Base-by-base conservation (phyloP, 208 protist species). In the Crithidia sp. region DNA sequence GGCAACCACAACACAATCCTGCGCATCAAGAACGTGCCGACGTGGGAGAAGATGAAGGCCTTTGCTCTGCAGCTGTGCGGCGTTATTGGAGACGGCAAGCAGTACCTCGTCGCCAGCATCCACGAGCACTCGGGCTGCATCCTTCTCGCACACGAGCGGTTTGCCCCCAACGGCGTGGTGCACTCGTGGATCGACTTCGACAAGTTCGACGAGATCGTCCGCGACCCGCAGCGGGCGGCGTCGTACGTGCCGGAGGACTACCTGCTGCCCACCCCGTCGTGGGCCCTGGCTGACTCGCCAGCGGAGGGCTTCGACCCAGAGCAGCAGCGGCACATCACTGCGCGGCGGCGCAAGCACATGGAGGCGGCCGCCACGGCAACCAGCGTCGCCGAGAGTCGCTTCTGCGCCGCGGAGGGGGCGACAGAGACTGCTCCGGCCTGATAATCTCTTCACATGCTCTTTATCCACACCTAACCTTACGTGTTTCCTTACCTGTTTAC, bases 11-110 rank as follows among this genome's bases (percentile, higher is more conserved):
- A 83, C 60, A 90, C 81, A 41, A 80, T 92, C 43, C 87, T 99
- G 40, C 84, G 88, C 44, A 98, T 99, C 64, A 86, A 93, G 64
- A 99, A 98, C 77, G 95, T 98, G 36, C 96, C 96, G 7, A 89
- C 86, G 45, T 98, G 97, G 87, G 83, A 87, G 16, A 82, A 92
- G 55, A 86, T 98, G 67, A 85, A 96, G 43, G 28, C 75, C 9
- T 98, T 96, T 68, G 85, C 84, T 9, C 40, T 82, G 57, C 61
- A 81, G 62, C 78, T 98, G 40, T 90, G 83, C 74, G 66, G 76
- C 5, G 62, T 71, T 3, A 79, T 94, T 41, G 78, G 80, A 54
- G 79, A 91, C 61, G 88, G 88, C 82, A 82, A 14, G 67, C 57
- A 61, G 47, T 97, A 96, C 77, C 77, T 75, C 10, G 44, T 96